These are phyloP conservation scores for Colletotrichum chrysophilum DNA, from an alignment of 2,329 filamentous ascomycete genomes.

Conservation along the genomic window DNA sequence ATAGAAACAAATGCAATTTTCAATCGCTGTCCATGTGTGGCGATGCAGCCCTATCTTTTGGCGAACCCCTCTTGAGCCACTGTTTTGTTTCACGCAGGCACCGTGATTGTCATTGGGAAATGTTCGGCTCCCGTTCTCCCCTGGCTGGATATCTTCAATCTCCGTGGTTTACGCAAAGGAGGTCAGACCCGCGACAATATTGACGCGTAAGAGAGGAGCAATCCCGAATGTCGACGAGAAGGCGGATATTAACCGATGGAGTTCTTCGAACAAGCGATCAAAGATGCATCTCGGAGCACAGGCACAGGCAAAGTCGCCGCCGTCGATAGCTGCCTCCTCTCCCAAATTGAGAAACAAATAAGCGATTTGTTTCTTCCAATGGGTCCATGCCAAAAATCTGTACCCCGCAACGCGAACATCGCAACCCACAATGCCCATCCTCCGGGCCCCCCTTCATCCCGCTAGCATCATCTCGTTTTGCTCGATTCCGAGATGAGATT, in stretches of 20 bases:
- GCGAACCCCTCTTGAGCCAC: not conserved
- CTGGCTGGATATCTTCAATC: not conserved
- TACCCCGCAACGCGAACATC: conserved; percentile 15
- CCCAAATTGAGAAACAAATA: not conserved
- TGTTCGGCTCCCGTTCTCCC: not conserved
- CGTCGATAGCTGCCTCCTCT: not conserved
- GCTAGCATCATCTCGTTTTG: conserved; percentile 1
- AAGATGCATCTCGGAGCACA: not conserved
- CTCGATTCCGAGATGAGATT: conserved; percentile 9
- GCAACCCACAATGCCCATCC: not conserved
- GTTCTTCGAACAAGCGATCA: not conserved
- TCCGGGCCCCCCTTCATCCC: not conserved
- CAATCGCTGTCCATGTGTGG: conserved; percentile 1
- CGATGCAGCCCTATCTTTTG: conserved; percentile 30
- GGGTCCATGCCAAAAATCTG: not conserved
- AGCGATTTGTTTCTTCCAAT: not conserved
- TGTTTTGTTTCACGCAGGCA: not conserved
- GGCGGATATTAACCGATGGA: conserved; percentile 16
- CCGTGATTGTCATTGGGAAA: not conserved
- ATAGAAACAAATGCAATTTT: not conserved
- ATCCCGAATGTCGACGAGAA: not conserved
- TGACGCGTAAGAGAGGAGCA: not conserved
- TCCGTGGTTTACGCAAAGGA: not conserved
- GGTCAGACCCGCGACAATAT: not conserved
- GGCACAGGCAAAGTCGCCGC: not conserved